Conservation (phyloP, 495 filamentous ascomycete species). For the Penicillium robsamsonii region DNA sequence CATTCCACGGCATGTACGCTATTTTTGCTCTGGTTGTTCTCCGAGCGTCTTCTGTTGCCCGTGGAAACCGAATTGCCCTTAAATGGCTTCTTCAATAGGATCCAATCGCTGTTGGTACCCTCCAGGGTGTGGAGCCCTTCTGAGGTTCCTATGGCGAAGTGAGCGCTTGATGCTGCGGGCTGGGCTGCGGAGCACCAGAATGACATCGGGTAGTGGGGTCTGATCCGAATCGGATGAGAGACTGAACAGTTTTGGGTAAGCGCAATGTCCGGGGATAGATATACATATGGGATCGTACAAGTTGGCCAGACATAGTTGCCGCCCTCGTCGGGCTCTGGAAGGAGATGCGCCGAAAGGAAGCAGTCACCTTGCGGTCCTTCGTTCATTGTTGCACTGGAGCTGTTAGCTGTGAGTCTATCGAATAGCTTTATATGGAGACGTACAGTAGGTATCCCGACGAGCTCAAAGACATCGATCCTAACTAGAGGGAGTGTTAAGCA, state of each 20-base stretch:
- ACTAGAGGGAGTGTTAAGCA: conserved; percentile 21
- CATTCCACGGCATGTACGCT: conserved; percentile 41
- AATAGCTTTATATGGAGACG: neutral
- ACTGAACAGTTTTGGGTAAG: conserved; percentile 17
- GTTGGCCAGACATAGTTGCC: conserved; percentile 36
- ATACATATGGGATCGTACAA: conserved; percentile 23
- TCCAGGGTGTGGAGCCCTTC: conserved; percentile 40
- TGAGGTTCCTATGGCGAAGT: conserved; percentile 45
- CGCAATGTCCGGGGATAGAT: neutral
- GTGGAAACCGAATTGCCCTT: conserved; percentile 17
- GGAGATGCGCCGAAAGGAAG: conserved; percentile 34
- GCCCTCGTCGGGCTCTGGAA: conserved; percentile 37
- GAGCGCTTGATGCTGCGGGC: conserved; percentile 25
- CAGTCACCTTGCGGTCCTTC: conserved; percentile 37
- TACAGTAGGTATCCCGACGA: conserved; percentile 42
- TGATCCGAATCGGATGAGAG: conserved; percentile 33
- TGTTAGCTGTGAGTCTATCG: conserved; percentile 16
- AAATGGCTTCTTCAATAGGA: conserved; percentile 33
- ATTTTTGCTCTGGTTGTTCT: too few species aligned
- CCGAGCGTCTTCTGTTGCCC: neutral
- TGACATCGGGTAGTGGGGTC: conserved; percentile 20
- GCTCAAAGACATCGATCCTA: conserved; percentile 42
- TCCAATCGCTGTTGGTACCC: conserved; percentile 31
- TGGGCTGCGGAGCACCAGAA: conserved; percentile 42
- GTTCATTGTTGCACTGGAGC: conserved; percentile 39